Conservation (phyloP, 768 basidiomycete species). For the Boletus sensibilis region DNA sequence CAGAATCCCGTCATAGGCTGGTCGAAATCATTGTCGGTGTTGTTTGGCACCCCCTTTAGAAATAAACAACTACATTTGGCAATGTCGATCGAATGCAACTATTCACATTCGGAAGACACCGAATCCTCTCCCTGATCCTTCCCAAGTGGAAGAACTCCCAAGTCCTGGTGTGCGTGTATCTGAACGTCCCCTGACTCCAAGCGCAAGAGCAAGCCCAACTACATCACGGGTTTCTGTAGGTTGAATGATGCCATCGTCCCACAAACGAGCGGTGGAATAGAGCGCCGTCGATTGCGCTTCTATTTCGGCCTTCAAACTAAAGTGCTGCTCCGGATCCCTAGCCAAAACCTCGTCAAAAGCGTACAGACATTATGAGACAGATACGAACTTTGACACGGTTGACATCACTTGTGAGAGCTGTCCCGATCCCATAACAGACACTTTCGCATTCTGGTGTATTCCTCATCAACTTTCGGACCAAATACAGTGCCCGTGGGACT, state of each 20-base stretch:
- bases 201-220: conserved; percentile 81
- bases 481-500: conserved; percentile 28
- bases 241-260: conserved; percentile 91
- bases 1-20: background rate
- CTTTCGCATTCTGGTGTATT: conserved; percentile 71
- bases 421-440: conserved; percentile 93
- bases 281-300: conserved; percentile 85
- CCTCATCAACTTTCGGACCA: conserved; percentile 8
- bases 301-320: conserved; percentile 73
- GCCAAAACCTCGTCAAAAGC: background rate
- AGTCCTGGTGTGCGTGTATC: conserved; percentile 9
- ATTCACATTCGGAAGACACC: conserved; percentile 88
- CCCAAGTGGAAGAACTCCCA: conserved; percentile 50
- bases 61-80: conserved; percentile 29
- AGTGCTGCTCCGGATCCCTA: conserved; percentile 80
- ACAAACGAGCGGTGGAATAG: conserved; percentile 89
- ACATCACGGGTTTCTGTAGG: conserved; percentile 88
- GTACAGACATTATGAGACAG: background rate
- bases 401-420: conserved; percentile 94
- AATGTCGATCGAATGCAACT: conserved; percentile 18
- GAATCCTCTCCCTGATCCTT: conserved; percentile 68
- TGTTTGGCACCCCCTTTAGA: conserved; percentile 25
- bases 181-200: conserved; percentile 54
- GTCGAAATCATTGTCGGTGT: background rate
- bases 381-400: conserved; percentile 72